A percentile compares a stretch with the other conserved stretches of the same genome.
Conservation (phyloP, 805 yeast genomes). For the Tetrapisispora iriomotensis region DNA sequence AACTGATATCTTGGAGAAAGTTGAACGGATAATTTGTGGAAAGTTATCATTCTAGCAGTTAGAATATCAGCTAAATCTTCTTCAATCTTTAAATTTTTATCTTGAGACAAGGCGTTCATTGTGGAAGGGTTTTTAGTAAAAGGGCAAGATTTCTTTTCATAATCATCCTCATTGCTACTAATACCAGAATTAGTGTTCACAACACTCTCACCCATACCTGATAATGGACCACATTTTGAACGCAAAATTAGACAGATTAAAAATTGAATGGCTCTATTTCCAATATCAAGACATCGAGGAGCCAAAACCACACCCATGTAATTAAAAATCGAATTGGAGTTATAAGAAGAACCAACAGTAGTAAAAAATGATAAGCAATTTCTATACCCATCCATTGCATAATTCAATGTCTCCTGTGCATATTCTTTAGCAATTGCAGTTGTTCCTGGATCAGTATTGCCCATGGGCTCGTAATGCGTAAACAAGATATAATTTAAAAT, state of each 20-base stretch:
- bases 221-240: conserved; percentile 36
- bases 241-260: conserved; percentile 45
- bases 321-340: conserved; percentile 28
- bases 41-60: conserved; percentile 34
- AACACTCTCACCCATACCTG: conserved; percentile 24
- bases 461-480: conserved; percentile 36
- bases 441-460: conserved; percentile 28
- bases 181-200: conserved; percentile 10
- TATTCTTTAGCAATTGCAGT: conserved; percentile 30
- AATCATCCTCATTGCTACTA: conserved; percentile 13
- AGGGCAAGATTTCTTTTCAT: not conserved
- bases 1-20: conserved; percentile 51
- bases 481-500: conserved; percentile 40
- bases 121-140: not conserved
- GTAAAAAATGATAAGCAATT: conserved; percentile 35
- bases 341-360: conserved; percentile 26
- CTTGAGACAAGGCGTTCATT: conserved; percentile 17
- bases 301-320: conserved; percentile 37
- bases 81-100: conserved; percentile 30
- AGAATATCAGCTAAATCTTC: conserved; percentile 31
- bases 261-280: conserved; percentile 49
- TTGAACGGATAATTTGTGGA: conserved; percentile 33
- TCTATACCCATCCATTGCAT: conserved; percentile 35
- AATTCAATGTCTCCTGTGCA: conserved; percentile 35
- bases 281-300: conserved; percentile 42